A percentile compares a stretch with the other conserved stretches of the same genome.
Evolutionary conservation across 129 eudicot genomes (phyloP).

Genomic region (Flaveria robusta): DNA sequence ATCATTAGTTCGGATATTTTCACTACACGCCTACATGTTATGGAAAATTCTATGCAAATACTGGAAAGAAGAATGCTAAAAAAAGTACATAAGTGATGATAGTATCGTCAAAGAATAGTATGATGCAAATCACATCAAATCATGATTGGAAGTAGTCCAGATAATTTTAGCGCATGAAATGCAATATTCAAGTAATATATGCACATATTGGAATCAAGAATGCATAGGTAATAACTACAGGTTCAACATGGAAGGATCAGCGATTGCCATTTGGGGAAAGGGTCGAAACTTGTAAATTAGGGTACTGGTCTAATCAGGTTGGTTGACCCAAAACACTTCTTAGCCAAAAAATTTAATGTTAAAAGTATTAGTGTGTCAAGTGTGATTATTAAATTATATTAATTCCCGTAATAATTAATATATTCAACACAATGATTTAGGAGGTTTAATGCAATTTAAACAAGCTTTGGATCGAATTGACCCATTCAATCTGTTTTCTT

Average conservation of each 20-base stretch:
- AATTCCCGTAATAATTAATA: neutral
- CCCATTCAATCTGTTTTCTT: neutral
- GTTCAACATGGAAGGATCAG: neutral
- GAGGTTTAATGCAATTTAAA: neutral
- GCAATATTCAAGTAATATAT: neutral
- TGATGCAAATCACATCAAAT: constrained; percentile 2
- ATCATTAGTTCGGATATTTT: neutral
- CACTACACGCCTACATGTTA: too few species aligned
- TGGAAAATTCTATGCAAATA: neutral
- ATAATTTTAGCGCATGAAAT: neutral
- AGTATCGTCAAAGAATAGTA: constrained; percentile 3
- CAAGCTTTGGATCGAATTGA: neutral
- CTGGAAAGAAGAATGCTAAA: constrained; percentile 2
- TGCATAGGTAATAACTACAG: constrained; percentile 7
- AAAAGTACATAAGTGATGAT: constrained; percentile 8
- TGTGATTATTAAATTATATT: neutral
- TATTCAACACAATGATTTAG: neutral
- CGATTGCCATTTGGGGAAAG: neutral
- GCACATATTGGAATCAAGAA: neutral
- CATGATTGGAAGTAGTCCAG: neutral
- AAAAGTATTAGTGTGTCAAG: neutral
- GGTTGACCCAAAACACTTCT: neutral
- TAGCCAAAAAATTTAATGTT: neutral
- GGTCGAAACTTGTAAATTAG: neutral
- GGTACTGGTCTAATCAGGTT: neutral